Base-by-base conservation (phyloP, 495 filamentous ascomycete genomes). In the Aspergillus baeticus region DNA sequence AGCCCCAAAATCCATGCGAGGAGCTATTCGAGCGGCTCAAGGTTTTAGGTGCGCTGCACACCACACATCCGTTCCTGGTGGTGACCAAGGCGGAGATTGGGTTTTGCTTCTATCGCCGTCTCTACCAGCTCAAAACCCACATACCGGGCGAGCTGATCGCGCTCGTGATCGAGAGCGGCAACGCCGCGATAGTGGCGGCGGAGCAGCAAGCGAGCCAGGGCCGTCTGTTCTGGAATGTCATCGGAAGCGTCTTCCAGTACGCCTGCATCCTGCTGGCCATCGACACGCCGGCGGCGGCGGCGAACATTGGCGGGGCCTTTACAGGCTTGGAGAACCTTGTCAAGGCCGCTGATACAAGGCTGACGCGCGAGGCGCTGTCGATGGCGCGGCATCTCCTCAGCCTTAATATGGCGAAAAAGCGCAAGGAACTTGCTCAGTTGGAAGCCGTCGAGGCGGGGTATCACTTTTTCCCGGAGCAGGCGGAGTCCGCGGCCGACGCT, bases 161-260 rank as follows among this genome's bases (percentile, higher is more conserved):
- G 8, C 22, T 62, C 6, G 13, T 70, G 43, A 67, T 70, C 45
- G 57, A 63, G 31, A 59, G 51, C 54, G 68, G 68, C 3, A 70
- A 60, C 14, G 57, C 44, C 11, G 69, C 50, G 52, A 38, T 71
- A 10, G 29, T 54, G 33, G 66, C 69, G 10, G 66, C 66, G 4
- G 44, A 67, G 54, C 60, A 65, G 56, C 59, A 29, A 39, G 64
- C 63, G 4, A 62, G 8, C 34, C 59, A 69, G 44, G 66, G 69
- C 21, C 66, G 29, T 60, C 37, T 69, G 17, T 63, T 69, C 7
- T 71, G 69, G 66, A 71, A 71, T 33, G 64, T 65, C 35, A 71
- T 71, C 1, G 66, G 69, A 29, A 69, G 69, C 34, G 64, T 69
- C 37, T 69, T 69, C 54, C 66, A 71, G 37, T 71, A 69, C 56